These are phyloP conservation scores for Juglanconis oblonga DNA, from an alignment of 2,329 filamentous ascomycete genomes.

Conservation along the genomic window DNA sequence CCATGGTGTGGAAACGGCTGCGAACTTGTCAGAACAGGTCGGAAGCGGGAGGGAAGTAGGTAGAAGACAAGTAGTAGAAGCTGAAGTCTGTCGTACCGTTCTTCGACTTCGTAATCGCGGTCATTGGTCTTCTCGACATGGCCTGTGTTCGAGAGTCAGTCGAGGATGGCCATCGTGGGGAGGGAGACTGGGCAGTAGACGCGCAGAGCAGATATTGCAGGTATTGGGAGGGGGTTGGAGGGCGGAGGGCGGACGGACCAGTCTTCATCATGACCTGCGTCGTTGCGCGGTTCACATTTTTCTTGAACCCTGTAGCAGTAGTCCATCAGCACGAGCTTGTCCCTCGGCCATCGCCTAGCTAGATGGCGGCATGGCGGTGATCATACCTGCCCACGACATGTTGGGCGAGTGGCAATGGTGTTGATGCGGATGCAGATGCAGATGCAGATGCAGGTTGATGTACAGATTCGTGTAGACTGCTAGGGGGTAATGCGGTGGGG, in stretches of 20 bases:
- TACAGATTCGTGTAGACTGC: not conserved
- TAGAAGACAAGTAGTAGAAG: not conserved
- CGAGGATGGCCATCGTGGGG: not conserved
- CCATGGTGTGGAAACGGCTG: conserved; percentile 96
- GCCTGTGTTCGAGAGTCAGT: conserved; percentile 42
- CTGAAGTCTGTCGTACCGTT: conserved; percentile 54
- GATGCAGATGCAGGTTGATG: not conserved
- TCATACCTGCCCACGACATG: conserved; percentile 48
- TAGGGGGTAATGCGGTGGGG: not conserved
- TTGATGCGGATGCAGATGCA: not conserved
- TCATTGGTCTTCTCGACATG: conserved; percentile 99
- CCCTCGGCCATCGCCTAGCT: not conserved
- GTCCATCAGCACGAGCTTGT: not conserved
- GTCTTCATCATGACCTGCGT: conserved; percentile 99
- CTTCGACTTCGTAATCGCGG: conserved; percentile 97
- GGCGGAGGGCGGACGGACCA: conserved; percentile 45
- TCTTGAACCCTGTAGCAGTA: conserved; percentile 68
- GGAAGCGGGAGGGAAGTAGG: not conserved
- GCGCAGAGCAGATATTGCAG: no score
- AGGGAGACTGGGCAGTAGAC: not conserved
- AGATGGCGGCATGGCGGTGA: not conserved
- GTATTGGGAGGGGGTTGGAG: no score
- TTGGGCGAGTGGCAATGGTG: conserved; percentile 21
- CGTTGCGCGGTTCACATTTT: conserved; percentile 97
- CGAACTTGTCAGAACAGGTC: conserved; percentile 7